These are phyloP conservation scores for Prunus mume DNA, from an alignment of 306 rosid genomes.

Conservation along the genomic window DNA sequence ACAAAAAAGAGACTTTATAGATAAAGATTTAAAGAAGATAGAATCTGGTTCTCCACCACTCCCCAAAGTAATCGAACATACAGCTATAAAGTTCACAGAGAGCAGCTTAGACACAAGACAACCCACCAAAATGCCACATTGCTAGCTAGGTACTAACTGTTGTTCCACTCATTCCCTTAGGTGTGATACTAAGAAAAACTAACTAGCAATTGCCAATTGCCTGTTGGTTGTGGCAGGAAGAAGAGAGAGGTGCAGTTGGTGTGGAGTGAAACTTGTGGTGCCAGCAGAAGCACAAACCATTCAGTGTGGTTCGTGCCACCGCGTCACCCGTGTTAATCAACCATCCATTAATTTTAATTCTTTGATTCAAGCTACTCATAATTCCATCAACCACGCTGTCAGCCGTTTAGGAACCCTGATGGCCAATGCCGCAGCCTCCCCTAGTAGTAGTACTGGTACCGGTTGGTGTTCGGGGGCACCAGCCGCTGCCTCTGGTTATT, in stretches of 20 bases:
- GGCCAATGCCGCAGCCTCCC: too few species aligned
- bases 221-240: constrained; percentile 13
- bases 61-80: not conserved
- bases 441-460: too few species aligned
- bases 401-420: too few species aligned
- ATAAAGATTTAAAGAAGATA: not conserved
- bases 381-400: not conserved
- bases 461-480: too few species aligned
- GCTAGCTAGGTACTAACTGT: not conserved
- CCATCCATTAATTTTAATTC: not conserved
- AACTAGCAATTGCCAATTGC: not conserved
- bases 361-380: constrained; percentile 1
- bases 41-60: constrained; percentile 15
- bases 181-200: not conserved
- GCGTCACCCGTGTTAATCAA: constrained; percentile 22
- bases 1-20: not conserved
- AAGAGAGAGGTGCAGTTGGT: constrained; percentile 32
- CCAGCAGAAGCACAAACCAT: constrained; percentile 26
- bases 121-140: not conserved
- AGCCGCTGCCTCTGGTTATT: too few species aligned
- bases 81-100: not conserved
- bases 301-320: constrained; percentile 41
- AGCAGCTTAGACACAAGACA: not conserved
- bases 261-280: constrained; percentile 36
- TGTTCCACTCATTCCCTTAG: not conserved